Evolutionary conservation across 169 alveolate genomes (phyloP), one percentile per base, ranked within the genome.

Genomic region (Babesia gibsoni): DNA sequence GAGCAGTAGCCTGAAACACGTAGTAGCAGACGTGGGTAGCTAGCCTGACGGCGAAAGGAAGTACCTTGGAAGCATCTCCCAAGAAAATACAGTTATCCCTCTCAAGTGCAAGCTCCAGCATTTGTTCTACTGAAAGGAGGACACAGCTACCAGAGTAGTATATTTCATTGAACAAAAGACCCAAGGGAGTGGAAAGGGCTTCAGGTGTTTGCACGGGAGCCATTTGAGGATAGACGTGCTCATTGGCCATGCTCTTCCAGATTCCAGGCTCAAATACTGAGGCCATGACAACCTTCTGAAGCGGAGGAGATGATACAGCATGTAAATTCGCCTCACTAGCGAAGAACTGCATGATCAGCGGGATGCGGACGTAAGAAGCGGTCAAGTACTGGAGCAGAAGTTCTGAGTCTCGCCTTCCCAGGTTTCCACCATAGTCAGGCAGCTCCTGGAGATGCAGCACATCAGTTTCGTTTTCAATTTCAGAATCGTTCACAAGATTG

Each of bases 301-400:
- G 64, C 33, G 67, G 68, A 18, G 66, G 59, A 8, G 77, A 58
- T 8, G 67, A 23, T 23, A 90, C 82, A n/a, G 92, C 89, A 49
- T 86, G 88, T 33, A 90, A 66, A 30, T 90, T 72, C 20, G 84
- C 87, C 53, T 90, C 94, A 46, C 81, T 90, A 23, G 91, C 67
- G 66, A 90, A 90, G 69, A 90, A 90, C 64, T 89, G 93, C 72
- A 89, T 64, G 43, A 90, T 80, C 29, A 90, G 84, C 37, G 95
- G 95, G 25, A 90, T 90, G 22, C 95, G 79, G 48, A 90, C 84
- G 68, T 90, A 90, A 16, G 94, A 85, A 0, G 94, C 91, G 14
- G 95, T 90, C 36, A 90, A 88, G 72, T 90, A 90, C 79, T 90
- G 95, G 16, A 90, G 54, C 22, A 90, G 56, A 14, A 90, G 80